These are phyloP conservation scores for Nannochloropsis gaditana DNA, from an alignment of 108 stramenopile species.

Conservation along the genomic window DNA sequence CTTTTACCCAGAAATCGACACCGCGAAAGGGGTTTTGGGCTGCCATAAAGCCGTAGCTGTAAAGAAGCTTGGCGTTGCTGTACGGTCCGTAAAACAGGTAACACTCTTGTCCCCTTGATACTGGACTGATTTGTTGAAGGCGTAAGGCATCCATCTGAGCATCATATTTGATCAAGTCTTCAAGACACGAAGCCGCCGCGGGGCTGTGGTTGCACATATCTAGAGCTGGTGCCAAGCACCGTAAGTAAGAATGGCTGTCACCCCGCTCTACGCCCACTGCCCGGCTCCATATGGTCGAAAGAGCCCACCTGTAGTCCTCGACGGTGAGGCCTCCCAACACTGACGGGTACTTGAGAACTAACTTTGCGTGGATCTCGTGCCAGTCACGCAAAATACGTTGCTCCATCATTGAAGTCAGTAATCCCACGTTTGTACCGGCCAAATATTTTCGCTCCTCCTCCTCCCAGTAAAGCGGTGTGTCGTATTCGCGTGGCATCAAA, in stretches of 20 bases:
- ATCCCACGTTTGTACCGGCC: conserved; percentile 31
- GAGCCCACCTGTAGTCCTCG: conserved; percentile 46
- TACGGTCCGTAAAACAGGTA: conserved; percentile 37
- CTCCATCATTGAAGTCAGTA: conserved; percentile 33
- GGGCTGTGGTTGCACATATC: conserved; percentile 39
- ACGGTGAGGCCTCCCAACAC: conserved; percentile 23
- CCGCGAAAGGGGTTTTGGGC: conserved; percentile 36
- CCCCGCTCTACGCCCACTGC: conserved; percentile 26
- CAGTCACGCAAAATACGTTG: conserved; percentile 31
- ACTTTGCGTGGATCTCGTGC: conserved; percentile 30
- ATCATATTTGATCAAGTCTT: not conserved
- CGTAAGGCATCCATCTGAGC: not conserved
- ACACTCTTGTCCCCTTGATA: conserved; percentile 27
- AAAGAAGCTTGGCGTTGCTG: conserved; percentile 43
- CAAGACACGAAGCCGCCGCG: not conserved
- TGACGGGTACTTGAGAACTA: conserved; percentile 25
- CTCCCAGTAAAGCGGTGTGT: conserved; percentile 40
- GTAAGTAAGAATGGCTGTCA: conserved; percentile 12
- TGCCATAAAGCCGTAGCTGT: conserved; percentile 42
- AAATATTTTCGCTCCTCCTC: conserved; percentile 9
- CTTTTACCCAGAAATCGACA: conserved; percentile 42
- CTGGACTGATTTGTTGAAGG: not conserved
- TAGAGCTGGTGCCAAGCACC: conserved; percentile 37
- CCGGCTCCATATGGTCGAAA: conserved; percentile 45
- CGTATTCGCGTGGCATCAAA: conserved; percentile 33